phyloP scores from a whole-genome alignment of 306 rosid genomes.

The Adenanthera pavonina region DNA sequence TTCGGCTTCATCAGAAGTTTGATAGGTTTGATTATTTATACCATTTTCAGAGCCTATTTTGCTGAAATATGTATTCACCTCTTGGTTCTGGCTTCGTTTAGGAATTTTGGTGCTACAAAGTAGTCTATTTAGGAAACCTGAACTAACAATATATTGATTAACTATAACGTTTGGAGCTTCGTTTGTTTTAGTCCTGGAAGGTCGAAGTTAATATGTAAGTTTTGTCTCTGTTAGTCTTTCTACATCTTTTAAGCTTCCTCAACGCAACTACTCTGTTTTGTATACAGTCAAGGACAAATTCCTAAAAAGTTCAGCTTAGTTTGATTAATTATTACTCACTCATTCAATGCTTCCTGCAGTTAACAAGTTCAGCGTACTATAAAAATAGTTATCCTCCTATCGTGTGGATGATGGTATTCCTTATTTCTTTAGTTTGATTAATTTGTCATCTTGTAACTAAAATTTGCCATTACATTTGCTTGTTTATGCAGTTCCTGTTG shows the following conservation, averaged over 20 bases:
- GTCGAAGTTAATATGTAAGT: background rate
- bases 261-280: conserved; percentile 17
- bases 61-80: conserved; percentile 6
- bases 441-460: background rate
- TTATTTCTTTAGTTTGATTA: conserved; percentile 18
- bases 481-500: background rate
- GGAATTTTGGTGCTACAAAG: conserved; percentile 9
- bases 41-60: conserved; percentile 20
- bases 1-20: background rate
- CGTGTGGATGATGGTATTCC: conserved; percentile 27
- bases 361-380: conserved; percentile 23
- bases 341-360: conserved; percentile 12
- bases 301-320: too few relatives aligned
- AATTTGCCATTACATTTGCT: conserved; percentile 4
- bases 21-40: background rate
- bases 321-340: conserved; percentile 19
- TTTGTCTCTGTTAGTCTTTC: background rate
- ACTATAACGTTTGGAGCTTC: conserved; percentile 26
- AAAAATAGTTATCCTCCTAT: background rate
- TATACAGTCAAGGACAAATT: background rate
- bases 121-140: conserved; percentile 18
- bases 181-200: conserved; percentile 28
- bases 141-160: conserved; percentile 24
- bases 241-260: conserved; percentile 15
- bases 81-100: background rate